Base-by-base conservation (phyloP, 495 filamentous ascomycete species). In the Penicillium diatomitis region DNA sequence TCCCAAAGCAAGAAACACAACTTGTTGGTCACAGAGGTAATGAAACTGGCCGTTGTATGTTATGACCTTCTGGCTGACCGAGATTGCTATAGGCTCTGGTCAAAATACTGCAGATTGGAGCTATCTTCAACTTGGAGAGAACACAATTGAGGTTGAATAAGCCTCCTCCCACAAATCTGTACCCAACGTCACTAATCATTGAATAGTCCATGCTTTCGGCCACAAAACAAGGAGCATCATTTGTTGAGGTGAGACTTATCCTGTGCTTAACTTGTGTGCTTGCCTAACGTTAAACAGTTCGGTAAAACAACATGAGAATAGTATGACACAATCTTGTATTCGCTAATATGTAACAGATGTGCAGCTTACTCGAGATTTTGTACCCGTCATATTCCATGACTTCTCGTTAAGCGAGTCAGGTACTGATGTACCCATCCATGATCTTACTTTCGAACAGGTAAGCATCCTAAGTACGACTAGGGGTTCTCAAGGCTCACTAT, bases 331-430 rank as follows among this genome's bases (percentile, higher is more conserved):
- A 37, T 40, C 29, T 11, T 9, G 32, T 5, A 39, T 6, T 42
- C 34, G 12, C 55, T 51, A 48, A 58, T 31, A 46, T 29, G 33
- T 44, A 44, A 33, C 31, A 66, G 69, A 72, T 49, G 66, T 68
- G n/a, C 70, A 72, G 44, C 50, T 73, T 11, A 70, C 70, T 6
- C 55, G 52, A 50, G 70, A 73, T 46, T 56, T 57, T 44, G 55
- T 67, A 3, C 63, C 68, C 7, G 59, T 70, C 7, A 63, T 70
- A 8, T 73, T 64, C 40, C 68, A 72, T 38, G 70, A 71, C 42
- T 67, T 69, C 42, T 55, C 62, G 4, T 20, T 73, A 3, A 65
- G 60, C 44, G 70, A 73, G 40, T 63, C 57, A 2, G 70, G 70
- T 3, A 64, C 62, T n/a, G 57, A 75, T 46, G 49, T 63, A 27